A percentile compares a stretch with the other conserved stretches of the same genome.
Conservation (phyloP, 129 eudicot genomes). For the Pulicaria dysenterica region DNA sequence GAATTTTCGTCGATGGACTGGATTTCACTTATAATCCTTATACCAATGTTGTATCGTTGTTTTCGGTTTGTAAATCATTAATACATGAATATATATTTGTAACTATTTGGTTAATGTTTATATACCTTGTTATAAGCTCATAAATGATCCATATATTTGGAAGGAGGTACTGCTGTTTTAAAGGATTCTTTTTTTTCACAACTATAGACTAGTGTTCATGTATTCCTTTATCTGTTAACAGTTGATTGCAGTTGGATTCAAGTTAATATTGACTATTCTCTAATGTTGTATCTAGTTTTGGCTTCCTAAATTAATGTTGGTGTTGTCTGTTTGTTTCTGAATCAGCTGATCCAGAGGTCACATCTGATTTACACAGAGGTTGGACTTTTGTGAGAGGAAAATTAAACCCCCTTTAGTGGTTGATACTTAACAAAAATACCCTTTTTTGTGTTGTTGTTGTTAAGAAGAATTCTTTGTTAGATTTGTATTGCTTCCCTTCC, state of each 20-base stretch:
- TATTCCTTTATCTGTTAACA: not conserved
- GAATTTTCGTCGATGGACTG: slow-evolving; percentile 58
- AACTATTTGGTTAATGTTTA: slow-evolving; percentile 19
- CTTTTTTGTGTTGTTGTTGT: too few species aligned
- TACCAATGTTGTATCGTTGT: not conserved
- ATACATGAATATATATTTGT: slow-evolving; percentile 25
- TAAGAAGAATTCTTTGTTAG: too few species aligned
- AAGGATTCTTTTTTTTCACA: too few species aligned
- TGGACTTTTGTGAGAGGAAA: not conserved
- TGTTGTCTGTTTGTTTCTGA: not conserved
- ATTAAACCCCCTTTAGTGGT: not conserved
- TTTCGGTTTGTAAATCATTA: slow-evolving; percentile 25
- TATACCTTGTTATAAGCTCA: not conserved
- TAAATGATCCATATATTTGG: not conserved
- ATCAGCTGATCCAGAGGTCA: not conserved
- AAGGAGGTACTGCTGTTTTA: not conserved
- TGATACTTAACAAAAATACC: too few species aligned
- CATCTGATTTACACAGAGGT: not conserved
- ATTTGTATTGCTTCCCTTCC: too few species aligned
- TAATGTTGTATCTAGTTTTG: not conserved
- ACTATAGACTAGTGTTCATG: not conserved
- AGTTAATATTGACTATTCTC: not conserved
- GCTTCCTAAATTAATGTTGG: too few species aligned
- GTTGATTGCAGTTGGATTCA: not conserved
- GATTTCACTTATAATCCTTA: slow-evolving; percentile 51